A percentile compares a stretch with the other conserved stretches of the same genome.
Conservation (phyloP, 1,284 basidiomycete species). For the Ganoderma meredithae region DNA sequence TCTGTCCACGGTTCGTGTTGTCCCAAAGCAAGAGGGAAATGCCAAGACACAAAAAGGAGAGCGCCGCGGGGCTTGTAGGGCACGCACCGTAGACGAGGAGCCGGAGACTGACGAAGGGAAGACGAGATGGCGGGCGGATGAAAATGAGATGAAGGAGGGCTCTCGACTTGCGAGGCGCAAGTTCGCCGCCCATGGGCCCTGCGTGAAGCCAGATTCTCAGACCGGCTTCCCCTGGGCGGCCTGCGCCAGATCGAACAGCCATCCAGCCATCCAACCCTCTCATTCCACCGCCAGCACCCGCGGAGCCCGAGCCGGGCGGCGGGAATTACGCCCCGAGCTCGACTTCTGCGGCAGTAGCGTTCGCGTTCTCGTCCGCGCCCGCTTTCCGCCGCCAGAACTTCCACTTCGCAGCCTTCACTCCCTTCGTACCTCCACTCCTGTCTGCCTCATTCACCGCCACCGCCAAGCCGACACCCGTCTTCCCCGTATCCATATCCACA, state of each 20-base stretch:
- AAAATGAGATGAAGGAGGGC: background rate
- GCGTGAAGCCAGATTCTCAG: background rate
- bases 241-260: background rate
- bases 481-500: background rate
- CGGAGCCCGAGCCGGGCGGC: background rate
- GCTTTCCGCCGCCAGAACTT: constrained; percentile 36
- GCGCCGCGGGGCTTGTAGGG: background rate
- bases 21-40: background rate
- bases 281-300: background rate
- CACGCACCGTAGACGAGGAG: background rate
- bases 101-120: background rate
- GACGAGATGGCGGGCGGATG: background rate
- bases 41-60: background rate
- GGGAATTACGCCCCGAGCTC: background rate
- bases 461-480: background rate
- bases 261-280: background rate
- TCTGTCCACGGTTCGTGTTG: background rate
- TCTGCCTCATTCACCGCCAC: background rate
- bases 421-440: background rate
- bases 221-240: background rate
- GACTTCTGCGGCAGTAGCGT: background rate
- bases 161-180: background rate
- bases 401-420: constrained; percentile 29
- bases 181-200: background rate
- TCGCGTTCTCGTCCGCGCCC: background rate